phyloP scores from a whole-genome alignment of 1,284 basidiomycete genomes.

The Blastosporella zonata region DNA sequence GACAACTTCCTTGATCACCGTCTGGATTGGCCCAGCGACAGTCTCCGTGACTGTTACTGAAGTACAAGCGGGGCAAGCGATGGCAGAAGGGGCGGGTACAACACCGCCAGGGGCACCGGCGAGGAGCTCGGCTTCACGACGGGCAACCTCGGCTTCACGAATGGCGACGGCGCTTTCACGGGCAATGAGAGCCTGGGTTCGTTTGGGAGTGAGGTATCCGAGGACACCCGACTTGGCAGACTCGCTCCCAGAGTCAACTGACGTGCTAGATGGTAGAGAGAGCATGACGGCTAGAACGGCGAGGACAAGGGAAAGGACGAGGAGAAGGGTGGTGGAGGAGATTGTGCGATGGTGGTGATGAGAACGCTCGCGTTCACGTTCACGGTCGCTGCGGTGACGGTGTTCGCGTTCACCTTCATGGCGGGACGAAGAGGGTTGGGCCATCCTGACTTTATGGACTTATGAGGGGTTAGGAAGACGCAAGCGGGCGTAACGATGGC shows the following conservation, averaged over 20 bases:
- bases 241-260: conserved; percentile 32
- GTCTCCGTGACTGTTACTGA: conserved; percentile 51
- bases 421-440: conserved; percentile 80
- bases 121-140: conserved; percentile 78
- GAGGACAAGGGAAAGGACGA: conserved; percentile 77
- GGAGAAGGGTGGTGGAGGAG: conserved; percentile 81
- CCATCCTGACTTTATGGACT: conserved; percentile 64
- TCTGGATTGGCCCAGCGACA: conserved; percentile 60
- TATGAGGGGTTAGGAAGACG: conserved; percentile 14
- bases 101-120: conserved; percentile 78
- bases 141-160: conserved; percentile 80
- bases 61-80: conserved; percentile 53
- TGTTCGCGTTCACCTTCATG: conserved; percentile 44
- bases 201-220: conserved; percentile 73
- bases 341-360: conserved; percentile 81
- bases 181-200: conserved; percentile 71
- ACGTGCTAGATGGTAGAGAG: conserved; percentile 59
- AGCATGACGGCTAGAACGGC: conserved; percentile 84
- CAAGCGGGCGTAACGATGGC: conserved; percentile 18
- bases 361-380: conserved; percentile 51
- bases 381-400: conserved; percentile 59
- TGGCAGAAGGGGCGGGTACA: conserved; percentile 45
- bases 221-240: conserved; percentile 53
- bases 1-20: conserved; percentile 80
- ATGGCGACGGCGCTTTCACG: conserved; percentile 72